Evolutionary conservation across 2,329 filamentous ascomycete species (phyloP).

Genomic region (Colletotrichum graminicola): DNA sequence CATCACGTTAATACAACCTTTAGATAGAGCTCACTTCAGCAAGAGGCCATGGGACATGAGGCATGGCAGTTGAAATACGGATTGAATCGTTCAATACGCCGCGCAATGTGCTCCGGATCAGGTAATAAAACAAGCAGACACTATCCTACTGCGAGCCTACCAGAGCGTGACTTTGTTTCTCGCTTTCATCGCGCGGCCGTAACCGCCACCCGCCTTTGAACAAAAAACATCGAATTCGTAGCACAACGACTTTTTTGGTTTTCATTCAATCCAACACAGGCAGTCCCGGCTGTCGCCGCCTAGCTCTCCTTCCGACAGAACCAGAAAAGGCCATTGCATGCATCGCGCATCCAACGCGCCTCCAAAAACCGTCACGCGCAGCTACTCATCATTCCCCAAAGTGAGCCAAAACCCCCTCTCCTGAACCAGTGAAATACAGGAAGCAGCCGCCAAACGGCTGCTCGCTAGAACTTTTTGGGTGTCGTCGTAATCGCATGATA

Average conservation of each 20-base stretch:
- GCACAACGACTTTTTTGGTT: not conserved
- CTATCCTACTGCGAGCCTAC: slow-evolving; percentile 30
- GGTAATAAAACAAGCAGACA: slow-evolving; percentile 27
- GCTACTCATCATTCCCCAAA: not conserved
- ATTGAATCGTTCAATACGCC: slow-evolving; percentile 7
- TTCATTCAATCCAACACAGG: not conserved
- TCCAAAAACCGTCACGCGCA: not conserved
- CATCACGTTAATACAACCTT: too few relatives aligned
- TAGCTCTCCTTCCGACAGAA: not conserved
- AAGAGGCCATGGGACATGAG: not conserved
- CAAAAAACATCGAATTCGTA: not conserved
- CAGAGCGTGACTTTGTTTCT: not conserved
- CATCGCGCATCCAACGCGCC: slow-evolving; percentile 4
- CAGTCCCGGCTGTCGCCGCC: not conserved
- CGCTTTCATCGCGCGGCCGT: not conserved
- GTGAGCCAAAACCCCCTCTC: not conserved
- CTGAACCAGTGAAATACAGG: slow-evolving; percentile 22
- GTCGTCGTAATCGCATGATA: slow-evolving; percentile 40
- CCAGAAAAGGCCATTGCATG: not conserved
- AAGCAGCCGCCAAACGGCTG: slow-evolving; percentile 17
- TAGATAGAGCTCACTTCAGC: not conserved
- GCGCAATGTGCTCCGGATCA: slow-evolving; percentile 22
- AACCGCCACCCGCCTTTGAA: not conserved
- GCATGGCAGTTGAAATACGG: not conserved
- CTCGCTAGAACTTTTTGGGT: slow-evolving; percentile 29